A percentile compares a stretch with the other conserved stretches of the same genome.
These are phyloP conservation scores for Penicillium sp. DNA, from an alignment of 2,329 filamentous ascomycete species.

Conservation along the genomic window DNA sequence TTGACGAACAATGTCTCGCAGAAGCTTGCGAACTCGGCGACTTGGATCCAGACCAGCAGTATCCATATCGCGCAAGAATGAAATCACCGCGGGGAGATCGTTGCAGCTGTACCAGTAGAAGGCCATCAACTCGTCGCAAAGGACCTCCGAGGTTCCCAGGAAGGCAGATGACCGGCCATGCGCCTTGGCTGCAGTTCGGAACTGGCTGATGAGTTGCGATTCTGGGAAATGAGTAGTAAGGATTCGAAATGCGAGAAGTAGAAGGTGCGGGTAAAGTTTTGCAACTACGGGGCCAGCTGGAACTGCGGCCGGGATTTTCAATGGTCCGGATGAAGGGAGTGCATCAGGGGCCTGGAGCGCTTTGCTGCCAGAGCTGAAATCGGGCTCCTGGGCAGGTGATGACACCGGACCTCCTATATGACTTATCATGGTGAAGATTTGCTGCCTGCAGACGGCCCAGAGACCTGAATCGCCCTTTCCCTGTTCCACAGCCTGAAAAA, in stretches of 20 bases:
- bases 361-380: neutral
- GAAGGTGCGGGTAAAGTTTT: slow-evolving; percentile 42
- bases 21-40: slow-evolving; percentile 31
- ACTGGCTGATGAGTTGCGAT: slow-evolving; percentile 41
- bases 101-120: slow-evolving; percentile 45
- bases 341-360: neutral
- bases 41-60: slow-evolving; percentile 41
- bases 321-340: slow-evolving; percentile 3
- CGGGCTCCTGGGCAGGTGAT: neutral
- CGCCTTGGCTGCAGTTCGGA: slow-evolving; percentile 41
- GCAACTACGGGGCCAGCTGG: slow-evolving; percentile 34
- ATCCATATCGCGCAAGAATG: slow-evolving; percentile 46
- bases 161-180: slow-evolving; percentile 44
- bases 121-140: slow-evolving; percentile 47
- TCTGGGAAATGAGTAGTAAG: slow-evolving; percentile 42
- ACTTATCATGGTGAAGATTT: slow-evolving; percentile 40
- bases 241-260: slow-evolving; percentile 42
- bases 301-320: slow-evolving; percentile 35
- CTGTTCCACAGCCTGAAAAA: slow-evolving; percentile 29
- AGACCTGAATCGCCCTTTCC: slow-evolving; percentile 36
- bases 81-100: slow-evolving; percentile 41
- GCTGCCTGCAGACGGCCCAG: slow-evolving; percentile 41
- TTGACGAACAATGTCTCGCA: slow-evolving; percentile 32
- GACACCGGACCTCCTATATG: slow-evolving; percentile 22
- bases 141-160: slow-evolving; percentile 41